Evolutionary conservation across 805 yeast genomes (phyloP), one percentile per base, ranked within the genome.

Genomic region (Saccharomyces paradoxus): DNA sequence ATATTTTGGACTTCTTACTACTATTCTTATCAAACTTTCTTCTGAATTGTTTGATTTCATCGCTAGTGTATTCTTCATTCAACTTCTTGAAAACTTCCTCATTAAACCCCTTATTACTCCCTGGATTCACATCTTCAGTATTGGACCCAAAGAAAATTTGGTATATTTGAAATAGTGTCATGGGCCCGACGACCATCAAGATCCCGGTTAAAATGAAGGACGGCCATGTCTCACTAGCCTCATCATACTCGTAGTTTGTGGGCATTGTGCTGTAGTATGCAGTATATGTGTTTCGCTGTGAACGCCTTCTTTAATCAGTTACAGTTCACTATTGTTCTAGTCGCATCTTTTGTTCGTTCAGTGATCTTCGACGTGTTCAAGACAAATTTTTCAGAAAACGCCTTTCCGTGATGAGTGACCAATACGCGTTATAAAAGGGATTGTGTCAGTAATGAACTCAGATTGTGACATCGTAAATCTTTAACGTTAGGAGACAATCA

Each of bases 171-270:
- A 58, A 48, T 14, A 77, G 54, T 12, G 89, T 83, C 56, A 78
- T 61, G 6, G 97, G 97, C 44, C 89, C 68, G 56, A 88, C 75
- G 21, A 83, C 80, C 56, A 87, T 80, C 27, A 87, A 74, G 52
- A 86, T 71, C 50, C 88, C 72, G 2, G 97, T 90, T 65, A 87
- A 69, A 52, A 86, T 80, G 65, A 91, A 91, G 68, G 84, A 89
- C 46, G 97, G 97, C 96, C 97, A 90, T 1, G 94, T 89, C 63
- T 88, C 94, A 50, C 91, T 84, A 57, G 82, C 82, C 68, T 90
- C 97, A 73, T 90, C 97, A 70, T 90, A 90, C 55, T 70, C 72
- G 52, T 70, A 70, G 57, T 61, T 66, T 48, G 61, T 61, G n/a
- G 72, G 66, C 73, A 69, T 69, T 41, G 31, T 50, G 17, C 10